These are phyloP conservation scores for Cardamine occulta DNA, from an alignment of 345 rosid species.

Conservation along the genomic window DNA sequence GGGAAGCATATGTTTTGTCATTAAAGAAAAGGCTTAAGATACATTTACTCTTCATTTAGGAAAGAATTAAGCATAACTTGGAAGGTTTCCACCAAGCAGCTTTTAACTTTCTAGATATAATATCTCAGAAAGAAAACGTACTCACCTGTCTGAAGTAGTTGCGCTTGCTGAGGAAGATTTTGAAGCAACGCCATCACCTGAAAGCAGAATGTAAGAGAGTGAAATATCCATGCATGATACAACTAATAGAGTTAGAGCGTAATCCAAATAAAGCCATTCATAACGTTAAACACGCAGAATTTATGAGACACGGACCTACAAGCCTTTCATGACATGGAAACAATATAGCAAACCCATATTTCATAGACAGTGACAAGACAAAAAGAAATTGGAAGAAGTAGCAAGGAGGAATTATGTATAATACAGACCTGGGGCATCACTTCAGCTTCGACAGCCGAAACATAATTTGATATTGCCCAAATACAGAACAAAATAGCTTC, in stretches of 20 bases:
- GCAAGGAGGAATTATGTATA: constrained; percentile 24
- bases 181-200: constrained; percentile 91
- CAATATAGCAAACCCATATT: constrained; percentile 16
- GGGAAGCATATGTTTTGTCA: constrained; percentile 24
- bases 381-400: background rate
- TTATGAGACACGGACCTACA: constrained; percentile 10
- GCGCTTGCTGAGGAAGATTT: constrained; percentile 87
- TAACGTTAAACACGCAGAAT: constrained; percentile 2
- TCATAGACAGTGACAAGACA: background rate
- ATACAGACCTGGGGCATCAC: constrained; percentile 88
- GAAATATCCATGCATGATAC: constrained; percentile 11
- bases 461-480: constrained; percentile 85
- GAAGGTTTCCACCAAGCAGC: constrained; percentile 36
- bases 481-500: constrained; percentile 98
- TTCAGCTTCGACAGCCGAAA: constrained; percentile 75
- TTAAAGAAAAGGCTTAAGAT: constrained; percentile 22
- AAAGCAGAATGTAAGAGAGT: constrained; percentile 31
- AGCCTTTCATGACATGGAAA: constrained; percentile 14
- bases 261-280: constrained; percentile 22
- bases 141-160: constrained; percentile 90
- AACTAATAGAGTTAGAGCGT: constrained; percentile 17
- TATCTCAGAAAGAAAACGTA: constrained; percentile 30
- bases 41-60: constrained; percentile 10
- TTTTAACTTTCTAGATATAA: constrained; percentile 19
- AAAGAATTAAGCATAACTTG: constrained; percentile 17